Base-by-base conservation (phyloP, 495 filamentous ascomycete genomes). In the Neurospora intermedia region DNA sequence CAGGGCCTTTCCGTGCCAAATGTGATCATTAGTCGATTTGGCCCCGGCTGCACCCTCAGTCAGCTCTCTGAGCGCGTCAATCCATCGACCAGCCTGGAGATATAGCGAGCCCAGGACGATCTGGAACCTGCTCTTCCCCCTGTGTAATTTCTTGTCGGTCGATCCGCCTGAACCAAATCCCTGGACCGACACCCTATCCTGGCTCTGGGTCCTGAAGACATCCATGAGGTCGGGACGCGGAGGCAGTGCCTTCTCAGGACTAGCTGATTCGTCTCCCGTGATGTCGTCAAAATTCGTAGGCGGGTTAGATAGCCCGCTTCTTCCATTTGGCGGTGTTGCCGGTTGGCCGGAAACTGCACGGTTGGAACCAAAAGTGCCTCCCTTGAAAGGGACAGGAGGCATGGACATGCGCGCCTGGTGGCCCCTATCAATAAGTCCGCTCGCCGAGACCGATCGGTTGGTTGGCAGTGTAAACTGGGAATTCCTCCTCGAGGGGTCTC, bases 1-100 rank as follows among this genome's bases (percentile, higher is more conserved):
- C 41, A 98, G 86, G 4, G 92, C 94, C 82, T 98, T 99, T 15
- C 91, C 96, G 85, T 98, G 93, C 96, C 96, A 99, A 9, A 97
- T 80, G 84, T 97, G 92, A 81, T 98, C 96, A 79, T 92, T 94
- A 75, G 90, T 89, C 43, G 88, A 89, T 79, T 92, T 92, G 18
- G 94, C 92, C 74, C 90, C 87, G 13, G 88, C 87, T 9, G 91
- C 93, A 69, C 91, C 91, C 71, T 98, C 94, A 35, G 89, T 84
- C 41, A 98, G 86, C 79, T 97, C 93, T 78, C 90, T 93, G 40
- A 98, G 77, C 20, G 96, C 94, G 84, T 97, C 94, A 41, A 87
- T 88, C 93, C 94, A 97, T 74, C 93, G 87, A 42, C 96, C 96
- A 74, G 93, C 92, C 77, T 92, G 88, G 73, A 99, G 87, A 80